Evolutionary conservation across 2,329 filamentous ascomycete genomes (phyloP), one percentile per base, ranked within the genome.

Genomic region (Sordariomycetes sp.): DNA sequence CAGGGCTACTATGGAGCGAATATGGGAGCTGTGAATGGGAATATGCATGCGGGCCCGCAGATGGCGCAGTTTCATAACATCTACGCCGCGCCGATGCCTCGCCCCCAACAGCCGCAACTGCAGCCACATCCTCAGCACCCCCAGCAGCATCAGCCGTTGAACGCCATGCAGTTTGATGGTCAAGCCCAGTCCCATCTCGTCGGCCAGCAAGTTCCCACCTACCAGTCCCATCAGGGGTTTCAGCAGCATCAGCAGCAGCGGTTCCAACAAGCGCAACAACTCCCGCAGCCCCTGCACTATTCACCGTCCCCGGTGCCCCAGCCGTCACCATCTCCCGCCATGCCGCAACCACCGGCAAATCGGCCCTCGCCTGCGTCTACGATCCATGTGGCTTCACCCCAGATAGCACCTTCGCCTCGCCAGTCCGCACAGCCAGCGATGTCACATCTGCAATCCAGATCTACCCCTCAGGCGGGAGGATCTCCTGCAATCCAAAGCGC

Each of bases 41-140:
- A 48, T 35, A 40, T 57, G 56, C 63, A 58, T 51, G 55, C 22
- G 16, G 51, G 62, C 20, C 59, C 61, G 48, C 64, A 63, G 46
- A 60, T 64, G 43, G 59, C 62, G 8, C 51, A 64, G 61, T 60
- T 66, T 55, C 61, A 58, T 6, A 57, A 46, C 25, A 59, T 51
- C 28, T 53, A 59, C n/a, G 37, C 37, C 43, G 55, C 59, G 34
- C 62, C 65, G 10, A 66, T 62, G 63, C 62, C 46, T 60, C 46
- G 22, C 11, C 65, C 57, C 16, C 62, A 63, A 52, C 62, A 62
- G n/a, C 61, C 60, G 5, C 60, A 59, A 53, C 57, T 56, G 25
- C 60, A 59, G 22, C 46, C 43, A 34, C 54, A 54, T 43, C 22
- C 58, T 3, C 55, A 46, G 25, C 53, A 11, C 28, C 28, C 28